Base-by-base conservation (phyloP, 225 moss, liverwort and hornwort species). In the Polytrichum formosum region DNA sequence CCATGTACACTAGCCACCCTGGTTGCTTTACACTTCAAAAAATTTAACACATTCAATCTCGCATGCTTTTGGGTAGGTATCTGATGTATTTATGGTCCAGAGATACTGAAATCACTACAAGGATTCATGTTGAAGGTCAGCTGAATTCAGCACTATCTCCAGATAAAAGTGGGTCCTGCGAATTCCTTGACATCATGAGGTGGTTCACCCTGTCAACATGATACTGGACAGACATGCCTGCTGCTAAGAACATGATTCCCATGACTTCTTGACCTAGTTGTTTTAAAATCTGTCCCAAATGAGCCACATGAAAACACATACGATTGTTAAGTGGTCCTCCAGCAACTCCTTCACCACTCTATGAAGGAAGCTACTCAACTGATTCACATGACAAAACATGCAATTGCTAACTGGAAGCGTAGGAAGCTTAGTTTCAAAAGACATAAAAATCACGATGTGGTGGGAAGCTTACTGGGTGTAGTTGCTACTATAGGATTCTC, bases 221-320 rank as follows among this genome's bases (percentile, higher is more conserved):
- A 71, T 84, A 80, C 82, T 92, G 86, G 76, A 88, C 83, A 65
- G 90, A 79, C 80, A 92, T 86, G 65, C 92, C 92, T 35, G 92
- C 92, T 28, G 92, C 79, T 72, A 90, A 92, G 75, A 88, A 92
- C 54, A 88, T 78, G 60, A 86, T 90, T 61, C 86, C 92, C 20
- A 88, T 73, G 28, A 92, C 71, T 72, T 92, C 88, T 26, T 74
- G 82, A 77, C 72, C 78, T 88, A 70, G 61, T 85, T 70, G 82
- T 1, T 7, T 33, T 54, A 62, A 23, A 59, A 63, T 67, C 68
- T 53, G 68, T 67, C 69, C 62, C 61, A 63, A 60, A 53, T 33
- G 33, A 13, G 10, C 37, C 37, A 10, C 37, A 13, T 37, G 1
- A 33, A 35, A 10, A 9, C 37, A 37, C 9, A 37, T 37, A 10